Evolutionary conservation across 805 yeast species (phyloP).

Genomic region (Candida xiaguanensis): DNA sequence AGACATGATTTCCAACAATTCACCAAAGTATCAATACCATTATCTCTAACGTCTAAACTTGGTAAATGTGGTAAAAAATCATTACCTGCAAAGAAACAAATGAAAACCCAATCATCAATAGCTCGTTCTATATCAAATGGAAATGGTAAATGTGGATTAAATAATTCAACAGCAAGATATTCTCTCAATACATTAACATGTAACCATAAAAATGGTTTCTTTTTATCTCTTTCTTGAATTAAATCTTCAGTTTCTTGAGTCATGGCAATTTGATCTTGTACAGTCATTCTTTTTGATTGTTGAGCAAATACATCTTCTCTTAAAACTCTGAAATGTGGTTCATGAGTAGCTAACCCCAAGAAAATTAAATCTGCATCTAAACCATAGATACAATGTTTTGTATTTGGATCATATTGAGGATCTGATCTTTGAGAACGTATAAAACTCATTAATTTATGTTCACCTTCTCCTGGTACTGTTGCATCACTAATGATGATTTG

Average conservation of each 20-base stretch:
- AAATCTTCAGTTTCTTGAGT: conserved; percentile 53
- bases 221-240: conserved; percentile 40
- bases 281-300: conserved; percentile 45
- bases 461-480: conserved; percentile 99
- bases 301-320: conserved; percentile 97
- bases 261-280: conserved; percentile 51
- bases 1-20: conserved; percentile 77
- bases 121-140: conserved; percentile 90
- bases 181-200: conserved; percentile 86
- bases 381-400: conserved; percentile 95
- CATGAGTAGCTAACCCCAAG: conserved; percentile 94
- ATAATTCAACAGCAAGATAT: conserved; percentile 78
- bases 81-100: conserved; percentile 98
- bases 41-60: conserved; percentile 89
- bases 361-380: conserved; percentile 97
- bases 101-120: conserved; percentile 96
- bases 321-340: conserved; percentile 89
- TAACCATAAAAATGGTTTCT: conserved; percentile 91
- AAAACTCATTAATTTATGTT: conserved; percentile 96
- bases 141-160: conserved; percentile 64
- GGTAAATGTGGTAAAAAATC: conserved; percentile 98
- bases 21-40: conserved; percentile 80
- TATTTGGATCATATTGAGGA: conserved; percentile 85
- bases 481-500: conserved; percentile 94
- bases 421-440: conserved; percentile 86